phyloP scores from a whole-genome alignment of 257 asterid genomes.

The Solanum verrucosum region DNA sequence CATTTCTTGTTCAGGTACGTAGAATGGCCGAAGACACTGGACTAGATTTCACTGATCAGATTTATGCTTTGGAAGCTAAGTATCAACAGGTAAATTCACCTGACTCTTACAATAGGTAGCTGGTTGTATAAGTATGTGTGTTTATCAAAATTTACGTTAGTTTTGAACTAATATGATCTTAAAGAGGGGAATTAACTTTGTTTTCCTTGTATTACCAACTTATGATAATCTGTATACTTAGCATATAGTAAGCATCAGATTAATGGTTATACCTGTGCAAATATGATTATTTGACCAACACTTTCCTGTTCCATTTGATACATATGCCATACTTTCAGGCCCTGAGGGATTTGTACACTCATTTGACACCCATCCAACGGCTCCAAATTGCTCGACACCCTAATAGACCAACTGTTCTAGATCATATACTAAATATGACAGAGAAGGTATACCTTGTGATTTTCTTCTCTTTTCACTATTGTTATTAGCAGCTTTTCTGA shows the following conservation, averaged over 20 bases:
- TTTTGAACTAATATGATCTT: background rate
- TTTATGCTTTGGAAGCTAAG: slow-evolving; percentile 61
- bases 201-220: background rate
- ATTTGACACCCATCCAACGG: slow-evolving; percentile 74
- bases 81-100: slow-evolving; percentile 58
- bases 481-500: background rate
- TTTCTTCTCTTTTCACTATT: background rate
- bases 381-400: slow-evolving; percentile 83
- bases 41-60: slow-evolving; percentile 71
- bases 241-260: background rate
- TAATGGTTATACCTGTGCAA: background rate
- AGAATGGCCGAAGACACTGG: slow-evolving; percentile 92
- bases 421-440: slow-evolving; percentile 73
- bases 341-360: slow-evolving; percentile 59
- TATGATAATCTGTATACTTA: background rate
- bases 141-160: background rate
- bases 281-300: background rate
- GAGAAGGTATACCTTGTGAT: slow-evolving; percentile 43
- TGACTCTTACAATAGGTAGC: background rate
- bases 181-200: background rate
- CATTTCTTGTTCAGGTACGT: slow-evolving; percentile 43
- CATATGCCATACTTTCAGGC: slow-evolving; percentile 43
- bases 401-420: slow-evolving; percentile 81
- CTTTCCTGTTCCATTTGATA: background rate
- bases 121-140: background rate